Evolutionary conservation across 2,329 filamentous ascomycete genomes (phyloP), one percentile per base, ranked within the genome.

Genomic region (Fusarium marasasianum): DNA sequence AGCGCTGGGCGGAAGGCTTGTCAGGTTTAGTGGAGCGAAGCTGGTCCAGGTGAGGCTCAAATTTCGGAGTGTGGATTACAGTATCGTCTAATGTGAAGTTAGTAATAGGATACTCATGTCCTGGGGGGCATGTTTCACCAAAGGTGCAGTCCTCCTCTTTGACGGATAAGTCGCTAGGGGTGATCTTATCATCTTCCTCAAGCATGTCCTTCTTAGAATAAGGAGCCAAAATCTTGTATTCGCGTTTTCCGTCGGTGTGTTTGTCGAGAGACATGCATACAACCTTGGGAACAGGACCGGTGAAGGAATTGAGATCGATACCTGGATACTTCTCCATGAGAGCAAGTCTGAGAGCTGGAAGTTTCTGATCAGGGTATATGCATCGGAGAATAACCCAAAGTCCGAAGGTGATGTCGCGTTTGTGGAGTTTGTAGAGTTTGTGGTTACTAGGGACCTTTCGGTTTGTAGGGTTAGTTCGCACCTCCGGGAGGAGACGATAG

Each of bases 301-400:
- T 29, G 20, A 57, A 66, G 20, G 51, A 44, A n/a, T 20, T 13
- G 22, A 44, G 41, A 20, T 71, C 40, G 9, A 71, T 53, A 13
- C 61, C 62, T 12, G 61, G 55, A 54, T 71, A 54, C 17, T 17
- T 57, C 14, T 53, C 45, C n/a, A 62, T 13, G n/a, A 71, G 61
- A 7, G n/a, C 18, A 17, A 12, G 6, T 44, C 29, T 62, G 31
- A 62, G 29, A 20, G 31, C 5, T 14, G 22, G 4, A 13, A 71
- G 41, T 8, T 48, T 35, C 12, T 35, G 41, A 10, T 33, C 44
- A 5, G 66, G 66, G 15, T 71, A 71, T 5, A 70, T 60, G 22
- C 55, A 66, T 10, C 33, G 45, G n/a, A 66, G 22, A 22, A 71
- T 38, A 22, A 71, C 50, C 69, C 69, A 71, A 10, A 40, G 40